Base-by-base conservation (phyloP, 371 early-diverging fungal species). In the Circinella minor region DNA sequence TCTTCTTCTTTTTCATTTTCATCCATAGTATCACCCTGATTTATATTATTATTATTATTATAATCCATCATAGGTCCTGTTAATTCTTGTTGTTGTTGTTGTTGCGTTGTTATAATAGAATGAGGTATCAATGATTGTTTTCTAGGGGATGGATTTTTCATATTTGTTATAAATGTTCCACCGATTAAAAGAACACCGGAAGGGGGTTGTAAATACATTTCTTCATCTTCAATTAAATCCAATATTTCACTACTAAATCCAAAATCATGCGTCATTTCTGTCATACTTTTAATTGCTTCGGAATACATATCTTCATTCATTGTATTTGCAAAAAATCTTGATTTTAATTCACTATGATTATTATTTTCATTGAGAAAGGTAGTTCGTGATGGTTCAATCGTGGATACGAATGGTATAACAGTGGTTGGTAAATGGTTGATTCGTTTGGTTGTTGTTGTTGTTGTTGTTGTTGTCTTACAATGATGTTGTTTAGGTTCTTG, bases 271-370 rank as follows among this genome's bases (percentile, higher is more conserved):
- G 72, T 68, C 61, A 81, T 73, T 13, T 76, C 75, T 51, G 72
- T 72, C 14, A 81, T 72, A 15, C 61, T 72, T 9, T 68, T 62
- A 39, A 83, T 81, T 1, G 77, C 75, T 47, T 83, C 77, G 1
- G 79, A 55, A 64, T 81, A 83, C 74, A 79, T 78, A n/a, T 83
- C 77, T 43, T 77, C 74, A n/a, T 55, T 71, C 10, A 77, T 72
- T 4, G 79, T 59, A 36, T 62, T 74, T 0, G 73, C 65, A 67
- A 79, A 74, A 2, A 69, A 59, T 34, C 38, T 27, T 47, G 6
- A 9, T 9, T 71, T 74, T 13, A 67, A 62, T 43, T 51, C 37
- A 11, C 43, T 11, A 7, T 61, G 38, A 54, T 69, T 34, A 5
- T 15, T 18, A 48, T 20, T 2, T 43, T 46, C 39, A 67, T 66